Conservation (phyloP, 441 rosid species). For the Bocquillonia castaneifolia region DNA sequence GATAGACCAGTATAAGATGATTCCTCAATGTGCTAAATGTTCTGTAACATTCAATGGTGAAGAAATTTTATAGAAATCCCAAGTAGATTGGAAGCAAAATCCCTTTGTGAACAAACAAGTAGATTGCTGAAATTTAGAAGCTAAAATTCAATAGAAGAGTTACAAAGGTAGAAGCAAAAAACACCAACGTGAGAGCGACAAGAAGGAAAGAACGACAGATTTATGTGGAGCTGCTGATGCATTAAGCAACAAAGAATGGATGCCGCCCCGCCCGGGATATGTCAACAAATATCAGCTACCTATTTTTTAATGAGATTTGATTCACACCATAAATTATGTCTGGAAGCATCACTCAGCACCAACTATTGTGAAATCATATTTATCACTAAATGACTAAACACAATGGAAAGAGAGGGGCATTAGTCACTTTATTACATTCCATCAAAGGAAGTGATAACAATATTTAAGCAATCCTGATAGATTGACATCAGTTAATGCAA, state of each 20-base stretch:
- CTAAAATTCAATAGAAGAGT: constrained; percentile 18
- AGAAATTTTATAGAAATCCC: background rate
- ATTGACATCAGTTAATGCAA: constrained; percentile 30
- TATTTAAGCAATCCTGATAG: constrained; percentile 23
- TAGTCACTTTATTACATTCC: constrained; percentile 15
- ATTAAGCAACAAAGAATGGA: constrained; percentile 4
- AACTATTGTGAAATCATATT: constrained; percentile 4
- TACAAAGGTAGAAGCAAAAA: constrained; percentile 17
- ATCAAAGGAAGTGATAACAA: constrained; percentile 23
- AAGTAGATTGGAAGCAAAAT: background rate
- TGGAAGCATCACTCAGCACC: constrained; percentile 1
- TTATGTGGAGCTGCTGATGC: background rate
- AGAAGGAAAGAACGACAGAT: background rate
- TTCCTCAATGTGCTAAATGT: background rate
- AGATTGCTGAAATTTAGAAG: constrained; percentile 1
- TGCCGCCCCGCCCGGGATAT: background rate
- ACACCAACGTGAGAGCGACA: constrained; percentile 7
- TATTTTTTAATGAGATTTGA: constrained; percentile 2
- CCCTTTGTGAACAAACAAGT: background rate
- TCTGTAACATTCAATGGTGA: background rate
- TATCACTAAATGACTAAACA: constrained; percentile 14
- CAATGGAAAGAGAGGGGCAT: constrained; percentile 13
- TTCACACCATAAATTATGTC: constrained; percentile 7
- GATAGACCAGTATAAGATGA: background rate
- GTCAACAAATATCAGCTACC: background rate